Evolutionary conservation across 768 basidiomycete species (phyloP), one percentile per base, ranked within the genome.

Genomic region (Rhodotorula toruloides): DNA sequence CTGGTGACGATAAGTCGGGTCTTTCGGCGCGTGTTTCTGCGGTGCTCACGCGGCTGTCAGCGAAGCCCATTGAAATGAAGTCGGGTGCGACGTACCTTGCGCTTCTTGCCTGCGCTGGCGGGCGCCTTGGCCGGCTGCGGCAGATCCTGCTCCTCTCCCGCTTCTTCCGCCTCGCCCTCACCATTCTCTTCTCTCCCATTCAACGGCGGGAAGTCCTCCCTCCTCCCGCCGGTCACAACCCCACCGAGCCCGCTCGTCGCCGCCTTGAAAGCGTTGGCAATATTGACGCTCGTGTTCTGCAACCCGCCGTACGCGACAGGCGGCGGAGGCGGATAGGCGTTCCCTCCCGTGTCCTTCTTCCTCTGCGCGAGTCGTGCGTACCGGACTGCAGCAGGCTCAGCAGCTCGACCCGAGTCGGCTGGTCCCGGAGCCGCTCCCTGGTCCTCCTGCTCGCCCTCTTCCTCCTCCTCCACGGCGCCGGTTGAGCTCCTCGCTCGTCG

Each of bases 201-300:
- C 17, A 60, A 19, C 40, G 61, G 44, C 29, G 43, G 31, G 12
- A 52, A 60, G 40, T 66, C 61, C 57, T 62, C 68, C 50, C 53
- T 50, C 43, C 64, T 59, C 27, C 60, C 61, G 5, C 46, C 60
- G 10, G 36, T 63, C 37, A 49, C 37, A 2, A 56, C 57, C 13
- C 47, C n/a, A 3, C 55, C 67, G 2, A 37, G 19, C 9, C 48
- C 59, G 42, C 34, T 68, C 34, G 83, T 87, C 27, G 90, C 90
- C 76, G 86, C 85, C 71, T 81, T 80, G 74, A 92, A 88, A 37
- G 90, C 90, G 73, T 84, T 83, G 16, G 89, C 90, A 74, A 90
- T 86, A 77, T 89, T 88, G 56, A 91, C 90, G 27, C 89, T 86
- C 50, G 90, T 91, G 77, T 89, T 65, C 37, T 65, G 34, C 14